Conservation (phyloP, 129 eudicot species). For the Artemisia tridentata region DNA sequence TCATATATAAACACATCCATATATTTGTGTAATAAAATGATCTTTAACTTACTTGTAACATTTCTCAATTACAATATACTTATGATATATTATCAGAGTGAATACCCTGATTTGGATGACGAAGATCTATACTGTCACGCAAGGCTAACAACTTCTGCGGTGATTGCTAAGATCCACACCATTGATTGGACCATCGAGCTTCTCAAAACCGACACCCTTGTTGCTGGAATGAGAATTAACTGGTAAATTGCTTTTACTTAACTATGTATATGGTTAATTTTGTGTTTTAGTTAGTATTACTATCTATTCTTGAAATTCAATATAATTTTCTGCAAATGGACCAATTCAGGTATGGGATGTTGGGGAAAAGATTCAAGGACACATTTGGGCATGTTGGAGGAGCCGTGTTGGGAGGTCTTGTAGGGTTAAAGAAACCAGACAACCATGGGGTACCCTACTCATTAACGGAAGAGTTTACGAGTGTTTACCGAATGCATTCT, state of each 20-base stretch:
- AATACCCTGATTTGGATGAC: conserved; percentile 43
- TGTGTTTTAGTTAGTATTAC: no score
- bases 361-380: conserved; percentile 64
- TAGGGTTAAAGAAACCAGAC: conserved; percentile 46
- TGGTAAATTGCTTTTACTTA: conserved; percentile 33
- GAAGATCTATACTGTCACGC: conserved; percentile 46
- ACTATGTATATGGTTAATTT: background rate
- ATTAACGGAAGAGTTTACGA: conserved; percentile 57
- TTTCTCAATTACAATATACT: background rate
- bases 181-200: conserved; percentile 78
- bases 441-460: conserved; percentile 69
- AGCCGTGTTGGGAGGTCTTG: conserved; percentile 50
- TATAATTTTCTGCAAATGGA: background rate
- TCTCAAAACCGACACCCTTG: conserved; percentile 53
- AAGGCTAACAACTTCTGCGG: conserved; percentile 63
- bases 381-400: conserved; percentile 56
- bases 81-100: conserved; percentile 28
- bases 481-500: conserved; percentile 61
- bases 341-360: conserved; percentile 48
- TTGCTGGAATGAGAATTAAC: conserved; percentile 56
- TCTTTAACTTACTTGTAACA: background rate
- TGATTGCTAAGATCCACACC: conserved; percentile 72
- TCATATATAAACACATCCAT: background rate
- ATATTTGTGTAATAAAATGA: no score
- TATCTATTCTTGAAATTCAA: no score